Percentiles rank a stretch among this genome's conserved stretches.
These are phyloP conservation scores for Didymella arachidicola DNA, from an alignment of 2,329 filamentous ascomycete genomes.

Conservation along the genomic window DNA sequence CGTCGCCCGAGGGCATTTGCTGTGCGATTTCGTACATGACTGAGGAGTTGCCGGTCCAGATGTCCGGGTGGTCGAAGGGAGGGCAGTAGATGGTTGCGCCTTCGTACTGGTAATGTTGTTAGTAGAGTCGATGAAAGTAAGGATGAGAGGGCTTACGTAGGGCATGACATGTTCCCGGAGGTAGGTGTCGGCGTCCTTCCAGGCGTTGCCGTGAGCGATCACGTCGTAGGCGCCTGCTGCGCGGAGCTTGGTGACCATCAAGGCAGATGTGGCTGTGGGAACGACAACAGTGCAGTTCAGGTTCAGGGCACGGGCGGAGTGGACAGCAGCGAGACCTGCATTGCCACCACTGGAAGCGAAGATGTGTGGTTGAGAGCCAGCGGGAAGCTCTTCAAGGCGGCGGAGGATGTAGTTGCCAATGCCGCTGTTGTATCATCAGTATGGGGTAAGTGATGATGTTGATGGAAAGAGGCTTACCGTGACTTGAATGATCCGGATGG, in stretches of 20 bases:
- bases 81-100: constrained; percentile 66
- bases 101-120: constrained; percentile 40
- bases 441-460: not conserved
- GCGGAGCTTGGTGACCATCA: constrained; percentile 76
- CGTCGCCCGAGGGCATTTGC: constrained; percentile 53
- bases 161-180: constrained; percentile 66
- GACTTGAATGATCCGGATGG: constrained; percentile 89
- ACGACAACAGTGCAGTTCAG: constrained; percentile 78
- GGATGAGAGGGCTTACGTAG: constrained; percentile 29
- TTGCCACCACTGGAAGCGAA: constrained; percentile 85
- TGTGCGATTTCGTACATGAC: constrained; percentile 62
- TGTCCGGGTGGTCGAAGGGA: constrained; percentile 72
- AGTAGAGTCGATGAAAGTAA: not conserved
- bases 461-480: constrained; percentile 36
- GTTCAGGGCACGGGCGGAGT: constrained; percentile 70
- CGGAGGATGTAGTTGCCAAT: constrained; percentile 75
- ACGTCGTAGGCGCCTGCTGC: constrained; percentile 73
- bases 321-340: constrained; percentile 82
- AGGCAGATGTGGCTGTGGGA: constrained; percentile 67
- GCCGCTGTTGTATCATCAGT: constrained; percentile 53
- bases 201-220: constrained; percentile 71
- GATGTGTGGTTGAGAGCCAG: constrained; percentile 65
- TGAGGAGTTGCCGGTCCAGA: constrained; percentile 71
- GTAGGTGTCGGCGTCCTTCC: constrained; percentile 73
- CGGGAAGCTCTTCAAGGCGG: constrained; percentile 51